Base-by-base conservation (phyloP, 2,329 filamentous ascomycete genomes). In the Hypomyces rosellus region DNA sequence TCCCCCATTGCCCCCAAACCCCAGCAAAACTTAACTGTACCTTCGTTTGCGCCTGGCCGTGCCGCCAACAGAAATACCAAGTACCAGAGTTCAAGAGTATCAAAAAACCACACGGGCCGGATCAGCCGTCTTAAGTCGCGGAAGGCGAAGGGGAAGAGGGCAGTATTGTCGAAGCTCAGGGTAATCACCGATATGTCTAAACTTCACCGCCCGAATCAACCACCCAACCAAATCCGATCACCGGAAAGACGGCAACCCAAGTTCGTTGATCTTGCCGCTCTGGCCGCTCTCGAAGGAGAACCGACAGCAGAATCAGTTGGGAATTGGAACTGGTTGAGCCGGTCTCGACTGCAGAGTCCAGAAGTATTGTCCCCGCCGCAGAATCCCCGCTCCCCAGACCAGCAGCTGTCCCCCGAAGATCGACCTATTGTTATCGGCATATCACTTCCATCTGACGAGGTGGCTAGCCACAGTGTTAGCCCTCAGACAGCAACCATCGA, bases 361-460 rank as follows among this genome's bases (percentile, higher is more conserved):
- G 57, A 55, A 13, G 57, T 61, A 12, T 55, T 59, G 13, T 59
- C 60, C 3, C 58, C 65, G 9, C 62, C 63, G 13, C 61, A 60
- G 36, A 55, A 59, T 20, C 49, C 59, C 51, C 53, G 61, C 53
- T 55, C 59, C 54, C 48, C 61, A 20, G 62, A 62, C 5, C 63
- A 64, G 11, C 80, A 82, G 54, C 72, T 88, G 4, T 88, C 85
- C 13, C 85, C 86, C 0, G 79, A 77, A 51, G 82, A 86, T 58
- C 75, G 81, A n/a, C 83, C 83, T 1, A 89, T 89, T 52, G 76
- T 86, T 39, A 89, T 89, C 56, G 85, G 85, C 12, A 81, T 89
- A 46, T 77, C 80, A 13, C 70, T 89, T 42, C 79, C 85, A 2
- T 77, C 80, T 13, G 63, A 63, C 7, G 61, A 64, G 16, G 53